Evolutionary conservation across 1,284 basidiomycete genomes (phyloP), one percentile per base, ranked within the genome.

Genomic region (Cryptococcus sp.): DNA sequence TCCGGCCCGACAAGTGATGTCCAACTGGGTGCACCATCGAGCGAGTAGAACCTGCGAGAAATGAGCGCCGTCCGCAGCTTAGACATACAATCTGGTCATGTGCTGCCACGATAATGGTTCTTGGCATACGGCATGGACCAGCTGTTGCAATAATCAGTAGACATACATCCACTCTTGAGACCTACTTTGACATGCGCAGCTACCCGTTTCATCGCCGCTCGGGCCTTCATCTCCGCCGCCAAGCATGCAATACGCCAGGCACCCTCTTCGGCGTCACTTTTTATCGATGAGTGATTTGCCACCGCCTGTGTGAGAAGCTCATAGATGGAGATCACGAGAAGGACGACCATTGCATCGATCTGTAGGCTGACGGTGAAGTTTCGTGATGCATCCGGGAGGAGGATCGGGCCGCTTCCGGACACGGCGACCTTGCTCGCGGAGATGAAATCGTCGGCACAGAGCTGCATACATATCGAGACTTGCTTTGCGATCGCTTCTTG

Each of bases 101-200:
- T 51, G 20, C 13, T 39, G 19, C 55, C 55, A 57, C 3, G 46
- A 20, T 5, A 37, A 19, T 8, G 52, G 49, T 25, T 40, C 50
- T 52, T 45, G 49, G 23, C 41, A 22, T 20, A 45, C 13, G 3
- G 25, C 8, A 19, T 57, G 55, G 16, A 57, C 26, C 17, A 57
- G 23, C 49, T 57, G n/a, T 13, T 20, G 23, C n/a, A 13, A 37
- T 17, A 50, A 16, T 22, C 22, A 19, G 41, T 16, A 11, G n/a
- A 22, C 2, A 16, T 44, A 20, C 4, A 16, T 15, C 19, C 26
- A 29, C 17, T 45, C 25, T 20, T 26, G 19, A 5, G 46, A 51
- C 55, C 5, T 11, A 57, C 55, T 50, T 52, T 50, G 25, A 57
- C 43, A 34, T 51, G 43, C 50, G 25, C 49, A 8, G 55, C 55